Percentiles rank a stretch among this genome's conserved stretches.
These are phyloP conservation scores for Cucurbita argyrosperma DNA, from an alignment of 306 rosid genomes.

Conservation along the genomic window DNA sequence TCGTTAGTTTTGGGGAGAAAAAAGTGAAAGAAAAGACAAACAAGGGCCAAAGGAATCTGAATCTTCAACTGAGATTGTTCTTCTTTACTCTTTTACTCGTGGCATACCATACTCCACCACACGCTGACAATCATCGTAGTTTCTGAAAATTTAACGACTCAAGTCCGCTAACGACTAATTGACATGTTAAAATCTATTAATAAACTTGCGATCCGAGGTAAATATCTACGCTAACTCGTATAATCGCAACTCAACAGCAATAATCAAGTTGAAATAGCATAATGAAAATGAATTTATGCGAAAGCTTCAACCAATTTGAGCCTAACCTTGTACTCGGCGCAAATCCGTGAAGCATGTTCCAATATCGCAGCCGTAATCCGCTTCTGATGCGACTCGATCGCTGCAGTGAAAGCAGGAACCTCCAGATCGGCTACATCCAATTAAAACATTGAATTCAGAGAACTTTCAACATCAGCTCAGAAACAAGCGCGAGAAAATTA, in stretches of 20 bases:
- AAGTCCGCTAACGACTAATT: neutral
- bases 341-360: slow-evolving; percentile 45
- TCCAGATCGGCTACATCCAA: slow-evolving; percentile 37
- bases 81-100: neutral
- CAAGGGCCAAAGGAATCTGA: neutral
- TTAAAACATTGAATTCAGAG: neutral
- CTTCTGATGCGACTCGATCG: slow-evolving; percentile 84
- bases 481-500: neutral
- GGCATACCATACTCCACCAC: neutral
- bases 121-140: neutral
- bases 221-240: neutral
- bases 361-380: slow-evolving; percentile 61
- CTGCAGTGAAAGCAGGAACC: slow-evolving; percentile 85
- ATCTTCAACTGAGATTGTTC: neutral
- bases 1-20: neutral
- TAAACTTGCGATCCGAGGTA: neutral
- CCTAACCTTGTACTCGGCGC: slow-evolving; percentile 33
- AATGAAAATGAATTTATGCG: neutral
- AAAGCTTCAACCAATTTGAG: neutral
- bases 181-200: neutral
- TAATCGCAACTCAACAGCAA: neutral
- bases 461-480: neutral
- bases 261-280: neutral
- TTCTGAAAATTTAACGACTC: neutral
- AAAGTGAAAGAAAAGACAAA: neutral